Evolutionary conservation across 2,329 filamentous ascomycete genomes (phyloP).

Genomic region (Clarireedia monteithiana): DNA sequence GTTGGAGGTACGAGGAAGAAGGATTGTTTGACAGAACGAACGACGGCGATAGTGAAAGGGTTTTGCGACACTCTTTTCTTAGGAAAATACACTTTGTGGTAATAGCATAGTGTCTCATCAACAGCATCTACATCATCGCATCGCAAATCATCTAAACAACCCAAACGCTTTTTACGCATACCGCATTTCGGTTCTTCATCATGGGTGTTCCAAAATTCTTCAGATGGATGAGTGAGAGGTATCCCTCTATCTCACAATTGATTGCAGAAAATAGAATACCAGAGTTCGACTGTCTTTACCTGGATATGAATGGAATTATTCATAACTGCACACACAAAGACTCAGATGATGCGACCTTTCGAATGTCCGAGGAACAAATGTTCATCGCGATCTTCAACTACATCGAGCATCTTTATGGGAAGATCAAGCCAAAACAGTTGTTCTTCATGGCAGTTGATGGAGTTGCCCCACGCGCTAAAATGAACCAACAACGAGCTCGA

Average conservation of each 20-base stretch:
- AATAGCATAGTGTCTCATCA: conserved; percentile 21
- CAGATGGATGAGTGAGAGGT: conserved; percentile 96
- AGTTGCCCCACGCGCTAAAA: conserved; percentile 94
- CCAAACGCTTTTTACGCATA: neutral
- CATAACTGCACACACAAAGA: conserved; percentile 86
- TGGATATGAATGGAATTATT: conserved; percentile 99
- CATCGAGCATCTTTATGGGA: conserved; percentile 96
- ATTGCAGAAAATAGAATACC: conserved; percentile 98
- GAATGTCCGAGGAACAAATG: conserved; percentile 97
- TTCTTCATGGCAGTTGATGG: conserved; percentile 99
- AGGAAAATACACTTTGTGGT: conserved; percentile 20
- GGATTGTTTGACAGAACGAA: neutral
- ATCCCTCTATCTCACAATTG: conserved; percentile 95
- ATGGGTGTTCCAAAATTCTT: conserved; percentile 47
- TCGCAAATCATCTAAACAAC: conserved; percentile 7
- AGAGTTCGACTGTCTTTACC: conserved; percentile 95
- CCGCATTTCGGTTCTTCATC: conserved; percentile 3
- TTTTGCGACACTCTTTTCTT: neutral
- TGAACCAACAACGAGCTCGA: conserved; percentile 97
- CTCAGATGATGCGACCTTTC: conserved; percentile 81
- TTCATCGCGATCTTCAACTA: conserved; percentile 99
- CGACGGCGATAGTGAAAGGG: neutral
- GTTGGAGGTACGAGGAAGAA: neutral
- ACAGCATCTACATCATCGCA: conserved; percentile 9
- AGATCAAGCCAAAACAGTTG: conserved; percentile 95